Evolutionary conservation across 768 basidiomycete species (phyloP).

Genomic region (Amanita polypyramis): DNA sequence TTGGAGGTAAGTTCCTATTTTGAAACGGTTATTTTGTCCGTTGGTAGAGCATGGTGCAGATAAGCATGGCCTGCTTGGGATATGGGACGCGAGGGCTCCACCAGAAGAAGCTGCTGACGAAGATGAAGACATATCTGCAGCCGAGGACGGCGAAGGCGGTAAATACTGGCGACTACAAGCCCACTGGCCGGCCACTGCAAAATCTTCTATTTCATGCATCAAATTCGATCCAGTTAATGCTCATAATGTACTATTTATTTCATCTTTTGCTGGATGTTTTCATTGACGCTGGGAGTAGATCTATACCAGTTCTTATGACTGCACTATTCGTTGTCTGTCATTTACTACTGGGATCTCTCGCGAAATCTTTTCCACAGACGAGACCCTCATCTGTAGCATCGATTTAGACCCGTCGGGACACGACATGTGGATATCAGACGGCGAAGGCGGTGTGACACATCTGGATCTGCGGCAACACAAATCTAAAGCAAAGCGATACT

Average conservation of each 20-base stretch:
- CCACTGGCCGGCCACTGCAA: conserved; percentile 76
- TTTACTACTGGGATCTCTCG: conserved; percentile 63
- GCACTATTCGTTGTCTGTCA: conserved; percentile 61
- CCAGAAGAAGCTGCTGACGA: conserved; percentile 57
- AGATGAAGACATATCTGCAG: conserved; percentile 36
- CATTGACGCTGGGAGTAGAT: conserved; percentile 31
- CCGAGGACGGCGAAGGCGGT: conserved; percentile 46
- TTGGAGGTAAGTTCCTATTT: conserved; percentile 46
- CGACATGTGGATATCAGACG: conserved; percentile 83
- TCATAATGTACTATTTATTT: conserved; percentile 47
- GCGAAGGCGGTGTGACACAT: conserved; percentile 59
- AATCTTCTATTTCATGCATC: conserved; percentile 71
- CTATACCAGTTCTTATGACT: conserved; percentile 77
- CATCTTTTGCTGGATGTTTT: background rate
- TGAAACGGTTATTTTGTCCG: background rate
- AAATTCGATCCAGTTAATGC: conserved; percentile 70
- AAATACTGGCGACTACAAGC: conserved; percentile 72
- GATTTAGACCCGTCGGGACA: conserved; percentile 59
- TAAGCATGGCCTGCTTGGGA: conserved; percentile 73
- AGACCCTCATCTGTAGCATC: conserved; percentile 55
- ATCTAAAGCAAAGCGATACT: conserved; percentile 48
- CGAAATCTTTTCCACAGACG: conserved; percentile 57
- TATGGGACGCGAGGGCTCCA: conserved; percentile 78
- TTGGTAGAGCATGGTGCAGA: conserved; percentile 31
- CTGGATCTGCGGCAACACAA: conserved; percentile 61